phyloP scores from a whole-genome alignment of 306 rosid genomes.

The Luffa acutangula region DNA sequence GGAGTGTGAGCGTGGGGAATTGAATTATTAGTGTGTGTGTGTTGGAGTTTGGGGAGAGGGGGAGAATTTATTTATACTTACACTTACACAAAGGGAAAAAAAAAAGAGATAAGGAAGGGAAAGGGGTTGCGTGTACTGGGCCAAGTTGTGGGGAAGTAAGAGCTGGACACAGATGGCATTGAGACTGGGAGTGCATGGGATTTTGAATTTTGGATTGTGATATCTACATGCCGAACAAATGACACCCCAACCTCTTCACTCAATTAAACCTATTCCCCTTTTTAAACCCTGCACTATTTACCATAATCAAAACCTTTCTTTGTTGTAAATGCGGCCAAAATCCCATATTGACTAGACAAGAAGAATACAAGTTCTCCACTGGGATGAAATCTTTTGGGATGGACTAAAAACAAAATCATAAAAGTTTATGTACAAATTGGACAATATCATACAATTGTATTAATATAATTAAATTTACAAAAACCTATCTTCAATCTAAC shows the following conservation, averaged over 20 bases:
- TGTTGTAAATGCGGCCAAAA: too few relatives aligned
- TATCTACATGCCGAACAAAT: not conserved
- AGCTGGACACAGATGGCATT: constrained; percentile 25
- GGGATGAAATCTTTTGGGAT: too few relatives aligned
- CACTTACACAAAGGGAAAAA: not conserved
- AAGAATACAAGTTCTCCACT: too few relatives aligned
- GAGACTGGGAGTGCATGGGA: not conserved
- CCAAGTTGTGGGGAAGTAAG: not conserved
- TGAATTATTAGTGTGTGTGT: not conserved
- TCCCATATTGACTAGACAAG: too few relatives aligned
- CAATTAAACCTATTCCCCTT: too few relatives aligned
- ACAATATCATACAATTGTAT: too few relatives aligned
- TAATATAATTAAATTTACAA: too few relatives aligned
- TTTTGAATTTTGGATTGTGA: not conserved
- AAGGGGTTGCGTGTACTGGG: not conserved
- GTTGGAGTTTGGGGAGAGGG: not conserved
- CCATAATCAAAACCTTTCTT: too few relatives aligned
- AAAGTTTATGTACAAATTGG: too few relatives aligned
- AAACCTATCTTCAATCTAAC: too few relatives aligned
- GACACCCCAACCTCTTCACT: not conserved
- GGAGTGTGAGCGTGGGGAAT: not conserved
- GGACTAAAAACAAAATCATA: too few relatives aligned
- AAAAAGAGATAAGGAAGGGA: not conserved
- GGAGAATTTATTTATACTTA: not conserved
- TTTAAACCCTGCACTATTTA: too few relatives aligned